Percentiles rank a stretch among this genome's conserved stretches.
Conservation (phyloP, 441 rosid species). For the Cnidoscolus chayamansa region DNA sequence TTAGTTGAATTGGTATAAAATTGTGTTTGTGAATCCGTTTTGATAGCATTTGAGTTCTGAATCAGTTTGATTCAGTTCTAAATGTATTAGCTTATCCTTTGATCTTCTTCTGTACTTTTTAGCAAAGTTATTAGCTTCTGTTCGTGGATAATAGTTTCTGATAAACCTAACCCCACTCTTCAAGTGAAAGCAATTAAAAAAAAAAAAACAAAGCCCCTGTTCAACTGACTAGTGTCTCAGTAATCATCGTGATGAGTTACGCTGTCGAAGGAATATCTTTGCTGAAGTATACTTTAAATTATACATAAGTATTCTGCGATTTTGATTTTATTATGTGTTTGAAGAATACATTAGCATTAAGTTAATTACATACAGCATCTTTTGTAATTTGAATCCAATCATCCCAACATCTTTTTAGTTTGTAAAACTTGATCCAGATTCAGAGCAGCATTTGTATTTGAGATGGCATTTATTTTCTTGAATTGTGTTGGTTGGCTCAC, state of each 20-base stretch:
- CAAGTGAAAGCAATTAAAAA: too few species aligned
- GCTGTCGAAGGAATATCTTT: neutral
- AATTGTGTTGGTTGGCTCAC: neutral
- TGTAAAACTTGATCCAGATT: neutral
- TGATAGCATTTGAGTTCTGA: conserved; percentile 3
- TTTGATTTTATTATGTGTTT: neutral
- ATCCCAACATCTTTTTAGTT: neutral
- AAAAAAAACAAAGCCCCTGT: neutral
- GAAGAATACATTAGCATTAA: neutral
- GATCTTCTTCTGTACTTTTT: too few species aligned
- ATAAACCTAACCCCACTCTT: too few species aligned
- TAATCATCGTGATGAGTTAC: neutral
- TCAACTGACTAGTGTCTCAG: neutral
- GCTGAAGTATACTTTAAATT: too few species aligned
- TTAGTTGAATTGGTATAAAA: neutral
- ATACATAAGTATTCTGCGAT: neutral
- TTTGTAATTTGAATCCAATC: neutral
- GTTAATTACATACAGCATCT: too few species aligned
- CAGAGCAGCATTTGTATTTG: neutral
- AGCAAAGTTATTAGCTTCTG: too few species aligned
- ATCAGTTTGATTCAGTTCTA: neutral
- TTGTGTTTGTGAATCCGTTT: neutral
- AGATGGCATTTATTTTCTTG: neutral
- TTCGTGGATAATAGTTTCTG: too few species aligned
- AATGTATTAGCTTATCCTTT: too few species aligned